Base-by-base conservation (phyloP, 306 rosid species). In the Chamaecrista fasciculata region DNA sequence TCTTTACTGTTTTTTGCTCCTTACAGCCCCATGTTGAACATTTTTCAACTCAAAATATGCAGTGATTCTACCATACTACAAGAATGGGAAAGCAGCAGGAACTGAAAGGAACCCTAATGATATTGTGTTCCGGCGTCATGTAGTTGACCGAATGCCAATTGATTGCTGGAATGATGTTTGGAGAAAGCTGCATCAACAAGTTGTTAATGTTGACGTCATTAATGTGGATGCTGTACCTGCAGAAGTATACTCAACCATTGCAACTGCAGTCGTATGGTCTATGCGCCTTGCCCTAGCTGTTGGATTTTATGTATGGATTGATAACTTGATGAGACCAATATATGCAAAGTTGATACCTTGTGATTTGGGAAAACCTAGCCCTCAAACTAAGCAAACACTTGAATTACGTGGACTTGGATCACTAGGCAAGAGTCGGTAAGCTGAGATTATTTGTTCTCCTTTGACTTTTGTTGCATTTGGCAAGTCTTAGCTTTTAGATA, bases 121-220 rank as follows among this genome's bases (percentile, higher is more conserved):
- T 69, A 83, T 94, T 74, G 71, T 86, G 71, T 93, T 80, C 43
- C 93, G 98, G 76, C 96, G 96, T 66, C 98, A 90, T 60, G 79
- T 57, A 28, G 88, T 90, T 67, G 93, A 94, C 71, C 87, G 81
- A 40, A 90, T 94, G 98, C 97, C 97, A 65, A 81, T 94, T 82
- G 97, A 88, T 79, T 75, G 92, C 73, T 94, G 98, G 98, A 94
- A 94, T 76, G 98, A 88, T 72, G 91, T 90, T 62, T 94, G 98
- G 98, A 76, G 80, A 78, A 94, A 86, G 87, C 80, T 94, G 77
- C 98, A 94, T 79, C 98, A 88, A 69, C 97, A 90, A 78, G 78
- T 88, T 79, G 96, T 90, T 56, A 88, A 93, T 47, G 97, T 90
- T 71, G 96, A 94, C 75, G 95, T 94, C 69, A 74, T 83, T 74